phyloP scores from a whole-genome alignment of 352 stramenopile genomes.

The Pythium rishiriense region DNA sequence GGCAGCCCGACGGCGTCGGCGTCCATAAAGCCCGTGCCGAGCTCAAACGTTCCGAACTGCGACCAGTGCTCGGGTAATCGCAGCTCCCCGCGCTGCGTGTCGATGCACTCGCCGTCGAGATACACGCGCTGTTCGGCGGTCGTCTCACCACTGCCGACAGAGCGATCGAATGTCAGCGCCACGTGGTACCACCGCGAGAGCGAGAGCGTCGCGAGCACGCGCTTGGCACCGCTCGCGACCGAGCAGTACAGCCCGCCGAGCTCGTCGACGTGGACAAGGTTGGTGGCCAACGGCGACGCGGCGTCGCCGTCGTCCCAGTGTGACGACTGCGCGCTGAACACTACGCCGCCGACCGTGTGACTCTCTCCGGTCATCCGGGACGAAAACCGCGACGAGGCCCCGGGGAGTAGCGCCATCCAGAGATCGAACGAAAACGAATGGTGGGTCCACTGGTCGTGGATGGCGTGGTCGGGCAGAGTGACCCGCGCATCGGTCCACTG shows the following conservation, averaged over 20 bases:
- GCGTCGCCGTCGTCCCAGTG: background rate
- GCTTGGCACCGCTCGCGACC: background rate
- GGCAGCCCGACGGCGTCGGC: background rate
- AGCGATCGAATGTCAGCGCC: background rate
- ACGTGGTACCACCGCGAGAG: constrained; percentile 2
- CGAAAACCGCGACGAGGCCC: too few relatives aligned
- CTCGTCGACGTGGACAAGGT: background rate
- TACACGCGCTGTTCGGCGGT: background rate
- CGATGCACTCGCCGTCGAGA: background rate
- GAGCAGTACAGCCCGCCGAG: background rate
- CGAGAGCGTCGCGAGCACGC: background rate
- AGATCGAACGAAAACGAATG: background rate
- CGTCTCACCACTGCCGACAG: background rate
- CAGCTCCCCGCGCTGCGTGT: background rate
- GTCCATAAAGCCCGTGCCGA: constrained; percentile 1
- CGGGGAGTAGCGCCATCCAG: background rate
- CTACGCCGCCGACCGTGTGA: background rate
- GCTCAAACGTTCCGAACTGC: background rate
- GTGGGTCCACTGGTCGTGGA: background rate
- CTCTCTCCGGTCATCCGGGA: background rate
- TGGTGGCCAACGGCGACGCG: too few relatives aligned
- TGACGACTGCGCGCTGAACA: background rate
- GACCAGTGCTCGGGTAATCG: background rate
- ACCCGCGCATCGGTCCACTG: background rate
- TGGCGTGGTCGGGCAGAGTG: background rate